A percentile compares a stretch with the other conserved stretches of the same genome.
These are phyloP conservation scores for Puccinia polysora DNA, from an alignment of 1,284 basidiomycete species.

Conservation along the genomic window DNA sequence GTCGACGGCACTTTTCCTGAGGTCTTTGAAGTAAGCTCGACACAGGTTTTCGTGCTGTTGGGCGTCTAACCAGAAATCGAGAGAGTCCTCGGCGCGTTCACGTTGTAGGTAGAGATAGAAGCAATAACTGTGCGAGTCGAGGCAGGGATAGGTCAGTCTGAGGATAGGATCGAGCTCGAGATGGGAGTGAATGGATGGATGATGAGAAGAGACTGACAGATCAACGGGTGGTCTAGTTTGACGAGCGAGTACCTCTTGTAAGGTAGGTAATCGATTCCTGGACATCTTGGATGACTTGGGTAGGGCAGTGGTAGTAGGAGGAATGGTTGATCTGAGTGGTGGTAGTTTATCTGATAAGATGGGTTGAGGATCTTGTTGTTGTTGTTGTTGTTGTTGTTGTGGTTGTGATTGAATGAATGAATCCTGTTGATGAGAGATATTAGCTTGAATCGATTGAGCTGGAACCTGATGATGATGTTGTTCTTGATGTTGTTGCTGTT, in stretches of 20 bases:
- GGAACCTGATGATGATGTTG: background rate
- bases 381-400: slow-evolving; percentile 11
- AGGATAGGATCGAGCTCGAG: slow-evolving; percentile 4
- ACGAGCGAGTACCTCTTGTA: slow-evolving; percentile 41
- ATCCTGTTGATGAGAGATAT: background rate
- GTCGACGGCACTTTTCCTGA: slow-evolving; percentile 49
- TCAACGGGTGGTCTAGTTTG: slow-evolving; percentile 85
- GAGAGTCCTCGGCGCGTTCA: slow-evolving; percentile 85
- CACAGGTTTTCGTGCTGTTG: slow-evolving; percentile 97
- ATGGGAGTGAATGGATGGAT: slow-evolving; percentile 53
- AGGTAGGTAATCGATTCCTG: slow-evolving; percentile 30
- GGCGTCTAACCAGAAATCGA: slow-evolving; percentile 98
- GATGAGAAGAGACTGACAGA: slow-evolving; percentile 59
- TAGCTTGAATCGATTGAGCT: background rate
- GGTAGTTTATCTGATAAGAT: slow-evolving; percentile 7
- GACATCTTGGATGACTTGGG: no score
- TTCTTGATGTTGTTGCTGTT: background rate
- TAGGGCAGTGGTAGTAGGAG: no score
- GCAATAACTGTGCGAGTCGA: slow-evolving; percentile 50
- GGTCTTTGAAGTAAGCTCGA: slow-evolving; percentile 52
- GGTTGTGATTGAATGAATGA: no score
- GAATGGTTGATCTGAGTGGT: no score
- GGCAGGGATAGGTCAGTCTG: slow-evolving; percentile 11
- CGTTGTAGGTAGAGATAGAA: slow-evolving; percentile 77
- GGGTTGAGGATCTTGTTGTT: background rate